Evolutionary conservation across 345 rosid genomes (phyloP), one percentile per base, ranked within the genome.

Genomic region (Balakata baccata): DNA sequence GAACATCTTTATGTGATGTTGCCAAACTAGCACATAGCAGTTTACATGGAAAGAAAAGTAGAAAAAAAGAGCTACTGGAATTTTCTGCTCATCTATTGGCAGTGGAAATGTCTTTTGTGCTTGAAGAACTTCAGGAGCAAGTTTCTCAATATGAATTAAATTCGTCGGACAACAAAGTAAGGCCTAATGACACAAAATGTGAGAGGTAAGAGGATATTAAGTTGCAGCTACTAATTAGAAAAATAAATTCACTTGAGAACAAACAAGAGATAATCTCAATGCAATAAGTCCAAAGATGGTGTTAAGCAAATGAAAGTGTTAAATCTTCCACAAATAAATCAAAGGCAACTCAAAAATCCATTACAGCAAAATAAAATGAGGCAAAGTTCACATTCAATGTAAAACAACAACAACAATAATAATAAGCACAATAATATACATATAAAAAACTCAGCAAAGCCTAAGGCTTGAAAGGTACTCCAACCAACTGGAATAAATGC

Each of bases 91-190:
- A 75, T 88, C 87, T 23, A 88, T 65, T 69, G 87, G 81, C 56
- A 81, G 49, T 22, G 90, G 92, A 54, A 88, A 88, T 62, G 87
- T 84, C 60, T 81, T 84, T 72, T 88, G 90, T 77, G 84, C 90
- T 78, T 77, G 76, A 66, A 78, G 47, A 66, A 86, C 80, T 80
- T 87, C 90, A 39, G 83, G 18, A 81, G 92, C 78, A 38, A 87
- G 89, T 70, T 77, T 82, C 78, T 85, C 86, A 0, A 87, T 85
- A 29, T 74, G 90, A 67, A 88, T 86, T 47, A 90, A 88, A 12
- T 86, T 83, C 2, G 92, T 88, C 0, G 92, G 92, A 64, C 92
- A 88, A 38, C 90, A 79, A 67, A 86, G 71, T 64, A 86, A 84
- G 69, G 92, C 92, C 90, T 88, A 74, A 45, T 81, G 64, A 50